Evolutionary conservation across 2,329 filamentous ascomycete species (phyloP).

Genomic region (Myriosclerotinia duriaeana): DNA sequence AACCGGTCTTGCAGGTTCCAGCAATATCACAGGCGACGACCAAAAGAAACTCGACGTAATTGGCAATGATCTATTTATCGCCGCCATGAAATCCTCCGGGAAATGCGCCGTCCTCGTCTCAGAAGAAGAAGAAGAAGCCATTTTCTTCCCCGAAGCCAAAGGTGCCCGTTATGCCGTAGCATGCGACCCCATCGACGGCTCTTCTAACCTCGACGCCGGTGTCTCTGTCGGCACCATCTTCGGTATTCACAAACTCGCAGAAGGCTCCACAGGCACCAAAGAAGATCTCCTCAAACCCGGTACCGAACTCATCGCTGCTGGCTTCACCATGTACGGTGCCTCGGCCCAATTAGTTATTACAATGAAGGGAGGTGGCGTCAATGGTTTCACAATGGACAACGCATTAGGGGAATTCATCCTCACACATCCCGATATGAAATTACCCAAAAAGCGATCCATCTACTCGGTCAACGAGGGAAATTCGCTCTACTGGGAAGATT

Average conservation of each 20-base stretch:
- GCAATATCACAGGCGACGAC: constrained; percentile 94
- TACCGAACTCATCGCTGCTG: constrained; percentile 85
- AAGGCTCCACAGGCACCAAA: constrained; percentile 69
- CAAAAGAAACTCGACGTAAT: constrained; percentile 99
- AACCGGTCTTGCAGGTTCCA: constrained; percentile 88
- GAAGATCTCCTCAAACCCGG: constrained; percentile 89
- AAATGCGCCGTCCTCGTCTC: constrained; percentile 93
- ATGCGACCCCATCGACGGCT: constrained; percentile 97
- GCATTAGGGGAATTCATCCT: constrained; percentile 98
- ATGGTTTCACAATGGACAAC: constrained; percentile 97
- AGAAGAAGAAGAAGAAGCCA: constrained; percentile 92
- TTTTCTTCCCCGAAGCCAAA: constrained; percentile 74
- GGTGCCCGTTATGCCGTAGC: constrained; percentile 90
- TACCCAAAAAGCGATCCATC: constrained; percentile 78
- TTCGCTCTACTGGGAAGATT: constrained; percentile 91
- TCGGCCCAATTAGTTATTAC: constrained; percentile 95
- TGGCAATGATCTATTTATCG: constrained; percentile 96
- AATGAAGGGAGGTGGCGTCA: constrained; percentile 88
- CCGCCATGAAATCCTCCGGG: constrained; percentile 88
- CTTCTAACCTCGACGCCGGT: constrained; percentile 94
- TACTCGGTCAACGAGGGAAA: constrained; percentile 99
- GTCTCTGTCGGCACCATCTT: constrained; percentile 98
- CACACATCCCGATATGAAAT: constrained; percentile 89
- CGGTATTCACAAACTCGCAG: constrained; percentile 84
- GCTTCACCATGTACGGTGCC: constrained; percentile 99